phyloP scores from a whole-genome alignment of 1,284 basidiomycete genomes.

The Ganoderma leucocontextum region DNA sequence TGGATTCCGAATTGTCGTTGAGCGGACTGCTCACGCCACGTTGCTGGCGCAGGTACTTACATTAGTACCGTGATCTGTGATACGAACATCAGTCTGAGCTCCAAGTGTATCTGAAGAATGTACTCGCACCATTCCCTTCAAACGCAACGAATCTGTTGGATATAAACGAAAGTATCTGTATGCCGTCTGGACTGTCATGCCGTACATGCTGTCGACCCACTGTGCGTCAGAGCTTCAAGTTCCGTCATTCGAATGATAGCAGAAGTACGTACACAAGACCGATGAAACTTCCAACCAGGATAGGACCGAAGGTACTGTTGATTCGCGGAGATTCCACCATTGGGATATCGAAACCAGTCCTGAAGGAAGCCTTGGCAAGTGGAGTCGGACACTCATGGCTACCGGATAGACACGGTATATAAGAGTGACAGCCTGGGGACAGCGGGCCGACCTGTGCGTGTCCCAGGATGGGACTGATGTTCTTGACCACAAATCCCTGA shows the following conservation, averaged over 20 bases:
- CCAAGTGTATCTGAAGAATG: neutral
- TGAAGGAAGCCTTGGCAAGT: neutral
- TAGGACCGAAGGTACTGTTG: neutral
- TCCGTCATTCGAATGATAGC: neutral
- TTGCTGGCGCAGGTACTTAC: neutral
- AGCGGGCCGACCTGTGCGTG: neutral
- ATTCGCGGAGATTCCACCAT: neutral
- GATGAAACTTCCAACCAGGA: neutral
- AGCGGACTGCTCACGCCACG: neutral
- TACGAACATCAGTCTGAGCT: neutral
- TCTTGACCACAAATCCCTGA: neutral
- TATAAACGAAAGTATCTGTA: neutral
- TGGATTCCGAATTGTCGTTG: neutral
- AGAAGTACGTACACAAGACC: neutral
- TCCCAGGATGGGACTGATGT: too few species aligned
- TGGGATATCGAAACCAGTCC: neutral
- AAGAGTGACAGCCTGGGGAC: neutral
- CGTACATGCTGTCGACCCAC: neutral
- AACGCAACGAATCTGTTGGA: neutral
- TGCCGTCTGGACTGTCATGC: neutral
- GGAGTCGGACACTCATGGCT: neutral
- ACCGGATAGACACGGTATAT: neutral
- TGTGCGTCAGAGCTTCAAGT: neutral
- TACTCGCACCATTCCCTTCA: neutral
- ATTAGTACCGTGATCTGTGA: neutral